Base-by-base conservation (phyloP, 1,284 basidiomycete genomes). In the Malassezia obtusa region DNA sequence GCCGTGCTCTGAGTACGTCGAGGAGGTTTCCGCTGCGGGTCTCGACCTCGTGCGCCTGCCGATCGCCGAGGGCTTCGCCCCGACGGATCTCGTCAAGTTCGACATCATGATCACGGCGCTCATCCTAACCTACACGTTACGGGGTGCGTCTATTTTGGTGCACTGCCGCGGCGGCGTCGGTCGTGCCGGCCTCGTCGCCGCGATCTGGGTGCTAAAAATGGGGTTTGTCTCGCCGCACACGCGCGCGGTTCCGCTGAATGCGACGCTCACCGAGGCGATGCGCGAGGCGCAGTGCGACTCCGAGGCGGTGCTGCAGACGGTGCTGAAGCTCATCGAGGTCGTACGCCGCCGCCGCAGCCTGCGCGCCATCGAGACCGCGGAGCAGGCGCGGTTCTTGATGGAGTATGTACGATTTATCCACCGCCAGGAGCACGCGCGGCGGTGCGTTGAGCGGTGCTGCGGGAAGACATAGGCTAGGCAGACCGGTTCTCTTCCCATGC, bases 141-240 rank as follows among this genome's bases (percentile, higher is more conserved):
- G 77, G 7, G 89, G 90, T 1, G 73, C 80, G 2, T 80, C 83
- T 30, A 81, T 92, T 3, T 80, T 95, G 6, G 86, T 86, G 6
- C 92, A 96, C 66, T 98, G 92, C 73, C 82, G 92, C 24, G 92
- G 91, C 31, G 92, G 92, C 6, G 86, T 98, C 4, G 92, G 92
- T 0, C 81, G 92, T 24, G 92, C 92, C 0, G 91, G 91, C 1
- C 79, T 96, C 36, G 80, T 95, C 31, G 91, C 91, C 1, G 89
- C 86, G 64, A 86, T 85, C 61, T 96, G 92, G 92, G 80, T 88
- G 70, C 78, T 94, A 58, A 91, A 88, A 74, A 83, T 96, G 65
- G 91, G 91, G 5, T 79, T 95, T 35, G 76, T 79, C 10, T 25
- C 35, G 36, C 36, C 45, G 21, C 17, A 8, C 5, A 5, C 49